Percentiles rank a stretch among this genome's conserved stretches.
Conservation (phyloP, 345 rosid species). For the Erucastrum elatum region DNA sequence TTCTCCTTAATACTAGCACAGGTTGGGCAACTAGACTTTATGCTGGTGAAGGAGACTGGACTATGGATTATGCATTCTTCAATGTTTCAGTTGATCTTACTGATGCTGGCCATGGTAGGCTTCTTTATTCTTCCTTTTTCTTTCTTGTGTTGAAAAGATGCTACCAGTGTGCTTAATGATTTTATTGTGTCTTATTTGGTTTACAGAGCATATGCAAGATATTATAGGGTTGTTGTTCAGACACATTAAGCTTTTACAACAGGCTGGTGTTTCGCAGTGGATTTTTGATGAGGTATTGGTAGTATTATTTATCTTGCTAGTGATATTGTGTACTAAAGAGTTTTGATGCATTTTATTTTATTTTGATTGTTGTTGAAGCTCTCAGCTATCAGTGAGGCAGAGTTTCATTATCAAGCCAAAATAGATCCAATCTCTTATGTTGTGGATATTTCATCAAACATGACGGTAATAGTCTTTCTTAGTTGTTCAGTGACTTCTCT, state of each 20-base stretch:
- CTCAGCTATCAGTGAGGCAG: conserved; percentile 66
- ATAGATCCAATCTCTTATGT: conserved; percentile 59
- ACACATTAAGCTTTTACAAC: conserved; percentile 64
- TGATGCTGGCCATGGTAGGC: conserved; percentile 91
- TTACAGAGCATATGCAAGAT: conserved; percentile 77
- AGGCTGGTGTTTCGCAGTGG: conserved; percentile 81
- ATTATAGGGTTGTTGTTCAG: conserved; percentile 74
- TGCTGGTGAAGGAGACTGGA: conserved; percentile 70
- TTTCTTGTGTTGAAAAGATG: background rate
- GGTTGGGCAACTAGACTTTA: conserved; percentile 82
- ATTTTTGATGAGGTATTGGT: conserved; percentile 85
- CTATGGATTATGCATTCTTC: conserved; percentile 70
- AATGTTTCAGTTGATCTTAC: conserved; percentile 66
- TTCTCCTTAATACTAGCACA: conserved; percentile 34
- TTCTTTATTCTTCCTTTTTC: background rate
- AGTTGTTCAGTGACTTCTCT: background rate
- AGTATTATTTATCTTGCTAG: background rate
- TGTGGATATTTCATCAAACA: conserved; percentile 49
- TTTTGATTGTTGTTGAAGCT: conserved; percentile 60
- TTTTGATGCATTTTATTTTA: conserved; percentile 25
- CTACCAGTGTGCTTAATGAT: background rate
- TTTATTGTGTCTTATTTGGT: conserved; percentile 3
- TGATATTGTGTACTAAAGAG: conserved; percentile 26
- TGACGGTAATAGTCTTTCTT: conserved; percentile 51
- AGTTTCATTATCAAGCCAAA: conserved; percentile 87